These are phyloP conservation scores for Escovopsis sp. DNA, from an alignment of 2,329 filamentous ascomycete genomes.

Conservation along the genomic window DNA sequence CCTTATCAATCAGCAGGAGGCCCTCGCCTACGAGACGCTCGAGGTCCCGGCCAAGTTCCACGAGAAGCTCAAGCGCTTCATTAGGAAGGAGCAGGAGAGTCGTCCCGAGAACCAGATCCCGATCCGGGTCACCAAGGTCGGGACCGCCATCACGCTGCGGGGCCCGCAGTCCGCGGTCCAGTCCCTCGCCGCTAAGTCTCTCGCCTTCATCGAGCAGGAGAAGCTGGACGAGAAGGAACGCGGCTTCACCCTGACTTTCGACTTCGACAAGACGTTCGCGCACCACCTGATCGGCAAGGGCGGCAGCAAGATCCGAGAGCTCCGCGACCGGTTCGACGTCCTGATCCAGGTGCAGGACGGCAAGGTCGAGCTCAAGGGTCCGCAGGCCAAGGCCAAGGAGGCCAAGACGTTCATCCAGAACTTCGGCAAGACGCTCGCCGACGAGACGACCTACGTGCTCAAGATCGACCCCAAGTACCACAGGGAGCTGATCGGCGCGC, in stretches of 20 bases:
- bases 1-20: conserved; percentile 43
- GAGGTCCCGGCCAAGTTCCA: conserved; percentile 50
- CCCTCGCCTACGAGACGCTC: conserved; percentile 32
- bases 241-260: conserved; percentile 70
- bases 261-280: conserved; percentile 88
- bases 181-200: conserved; percentile 55
- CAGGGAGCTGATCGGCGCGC: conserved; percentile 78
- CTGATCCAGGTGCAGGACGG: conserved; percentile 85
- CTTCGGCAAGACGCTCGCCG: conserved; percentile 69
- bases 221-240: conserved; percentile 89
- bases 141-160: conserved; percentile 53
- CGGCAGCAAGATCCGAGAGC: conserved; percentile 49
- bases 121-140: conserved; percentile 41
- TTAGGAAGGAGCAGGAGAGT: conserved; percentile 46
- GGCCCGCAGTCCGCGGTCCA: conserved; percentile 62
- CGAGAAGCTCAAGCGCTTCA: conserved; percentile 46
- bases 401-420: conserved; percentile 70
- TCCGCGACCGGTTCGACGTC: conserved; percentile 52
- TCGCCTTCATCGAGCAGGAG: conserved; percentile 70
- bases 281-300: conserved; percentile 66
- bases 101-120: conserved; percentile 43
- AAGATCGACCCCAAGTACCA: conserved; percentile 93
- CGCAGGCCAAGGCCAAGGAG: conserved; percentile 82
- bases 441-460: conserved; percentile 73
- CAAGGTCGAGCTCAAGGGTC: conserved; percentile 89